These are phyloP conservation scores for Cucumis hystrix DNA, from an alignment of 306 rosid genomes.

Conservation along the genomic window DNA sequence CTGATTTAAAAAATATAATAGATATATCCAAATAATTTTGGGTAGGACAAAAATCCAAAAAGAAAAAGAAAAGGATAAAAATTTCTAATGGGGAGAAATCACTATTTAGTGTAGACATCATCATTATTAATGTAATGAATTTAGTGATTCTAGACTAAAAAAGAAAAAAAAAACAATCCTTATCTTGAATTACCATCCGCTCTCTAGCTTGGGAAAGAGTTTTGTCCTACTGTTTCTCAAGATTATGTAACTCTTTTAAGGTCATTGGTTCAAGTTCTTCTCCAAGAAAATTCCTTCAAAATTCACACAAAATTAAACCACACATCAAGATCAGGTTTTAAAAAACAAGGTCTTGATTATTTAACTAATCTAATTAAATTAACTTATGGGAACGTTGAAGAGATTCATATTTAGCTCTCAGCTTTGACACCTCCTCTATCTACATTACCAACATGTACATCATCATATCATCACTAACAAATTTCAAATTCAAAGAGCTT, in stretches of 20 bases:
- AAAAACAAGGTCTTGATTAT: neutral
- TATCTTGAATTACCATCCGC: slow-evolving; percentile 26
- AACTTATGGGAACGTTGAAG: slow-evolving; percentile 62
- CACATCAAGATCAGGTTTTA: neutral
- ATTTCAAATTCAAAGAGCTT: no score
- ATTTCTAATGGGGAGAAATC: neutral
- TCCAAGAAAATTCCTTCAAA: slow-evolving; percentile 52
- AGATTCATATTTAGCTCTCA: slow-evolving; percentile 41
- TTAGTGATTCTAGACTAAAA: neutral
- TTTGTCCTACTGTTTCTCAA: slow-evolving; percentile 52
- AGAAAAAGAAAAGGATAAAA: neutral
- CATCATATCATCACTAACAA: neutral
- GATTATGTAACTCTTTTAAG: slow-evolving; percentile 40
- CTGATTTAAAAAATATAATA: neutral
- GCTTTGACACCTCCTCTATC: slow-evolving; percentile 36
- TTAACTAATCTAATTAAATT: neutral
- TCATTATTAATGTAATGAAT: neutral
- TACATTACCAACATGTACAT: slow-evolving; percentile 1
- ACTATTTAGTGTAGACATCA: neutral
- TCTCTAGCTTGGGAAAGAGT: slow-evolving; percentile 44
- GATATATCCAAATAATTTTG: neutral
- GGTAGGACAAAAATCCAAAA: neutral
- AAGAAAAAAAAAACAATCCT: neutral
- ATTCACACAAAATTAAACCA: neutral
- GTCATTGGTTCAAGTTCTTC: slow-evolving; percentile 59